Evolutionary conservation across 306 rosid genomes (phyloP).

Genomic region (Casuarina equisetifolia): DNA sequence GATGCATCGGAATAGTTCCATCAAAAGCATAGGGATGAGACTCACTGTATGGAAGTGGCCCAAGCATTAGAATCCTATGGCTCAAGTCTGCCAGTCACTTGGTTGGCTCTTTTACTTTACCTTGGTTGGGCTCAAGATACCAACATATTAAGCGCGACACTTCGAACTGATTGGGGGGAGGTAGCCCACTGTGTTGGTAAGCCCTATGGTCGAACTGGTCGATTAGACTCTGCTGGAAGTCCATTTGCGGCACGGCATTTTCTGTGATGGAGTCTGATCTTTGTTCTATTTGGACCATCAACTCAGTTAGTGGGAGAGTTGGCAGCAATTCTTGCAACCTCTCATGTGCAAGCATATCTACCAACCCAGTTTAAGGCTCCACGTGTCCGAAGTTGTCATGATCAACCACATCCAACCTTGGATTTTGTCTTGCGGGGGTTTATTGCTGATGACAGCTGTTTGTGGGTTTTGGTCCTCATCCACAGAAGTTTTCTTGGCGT

Average conservation of each 20-base stretch:
- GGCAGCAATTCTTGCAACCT: background rate
- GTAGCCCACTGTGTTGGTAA: too few relatives aligned
- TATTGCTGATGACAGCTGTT: background rate
- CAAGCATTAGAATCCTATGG: background rate
- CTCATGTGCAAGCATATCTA: background rate
- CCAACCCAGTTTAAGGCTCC: background rate
- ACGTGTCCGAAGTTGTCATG: background rate
- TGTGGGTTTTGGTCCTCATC: background rate
- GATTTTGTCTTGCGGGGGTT: background rate
- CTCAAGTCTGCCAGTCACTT: background rate
- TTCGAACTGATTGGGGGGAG: too few relatives aligned
- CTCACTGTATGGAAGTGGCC: background rate
- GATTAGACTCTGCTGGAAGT: too few relatives aligned
- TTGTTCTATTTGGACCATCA: too few relatives aligned
- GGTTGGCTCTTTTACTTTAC: background rate
- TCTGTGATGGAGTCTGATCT: too few relatives aligned
- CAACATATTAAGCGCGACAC: background rate
- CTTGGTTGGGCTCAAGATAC: background rate
- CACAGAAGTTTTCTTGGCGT: too few relatives aligned
- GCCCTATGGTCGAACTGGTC: too few relatives aligned
- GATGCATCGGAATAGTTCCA: background rate
- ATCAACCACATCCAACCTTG: background rate
- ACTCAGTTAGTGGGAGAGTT: too few relatives aligned
- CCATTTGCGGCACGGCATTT: too few relatives aligned
- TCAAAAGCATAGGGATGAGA: background rate